These are phyloP conservation scores for Ophiorrhiza pumila DNA, from an alignment of 257 asterid genomes.

Conservation along the genomic window DNA sequence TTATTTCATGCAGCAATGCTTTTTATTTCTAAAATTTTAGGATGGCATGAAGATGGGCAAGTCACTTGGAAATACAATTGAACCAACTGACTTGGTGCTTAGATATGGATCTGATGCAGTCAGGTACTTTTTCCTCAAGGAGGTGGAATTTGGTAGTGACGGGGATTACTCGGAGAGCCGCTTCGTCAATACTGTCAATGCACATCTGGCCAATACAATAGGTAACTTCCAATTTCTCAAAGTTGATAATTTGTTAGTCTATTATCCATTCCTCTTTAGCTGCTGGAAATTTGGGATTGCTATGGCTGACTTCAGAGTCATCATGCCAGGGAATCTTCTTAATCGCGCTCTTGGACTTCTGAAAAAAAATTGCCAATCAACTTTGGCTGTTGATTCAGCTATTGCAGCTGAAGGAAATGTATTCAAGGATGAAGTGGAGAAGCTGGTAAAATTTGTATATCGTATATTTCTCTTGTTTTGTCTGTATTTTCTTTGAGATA, in stretches of 20 bases:
- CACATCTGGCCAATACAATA: conserved; percentile 91
- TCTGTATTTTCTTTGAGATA: background rate
- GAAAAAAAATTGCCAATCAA: conserved; percentile 82
- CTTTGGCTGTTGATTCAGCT: conserved; percentile 63
- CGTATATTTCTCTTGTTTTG: background rate
- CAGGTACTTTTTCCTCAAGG: conserved; percentile 92
- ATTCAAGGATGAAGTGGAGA: conserved; percentile 66
- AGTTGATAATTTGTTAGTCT: conserved; percentile 6
- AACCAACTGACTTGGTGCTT: conserved; percentile 80
- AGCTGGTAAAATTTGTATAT: conserved; percentile 53
- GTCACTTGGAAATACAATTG: conserved; percentile 88
- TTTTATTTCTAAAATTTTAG: conserved; percentile 42
- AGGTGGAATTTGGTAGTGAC: conserved; percentile 89
- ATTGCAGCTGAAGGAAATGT: conserved; percentile 75
- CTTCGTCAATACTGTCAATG: conserved; percentile 75
- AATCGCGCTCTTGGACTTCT: conserved; percentile 94
- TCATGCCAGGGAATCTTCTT: conserved; percentile 80
- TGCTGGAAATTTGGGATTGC: conserved; percentile 7
- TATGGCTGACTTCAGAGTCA: conserved; percentile 7
- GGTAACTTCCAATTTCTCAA: conserved; percentile 43
- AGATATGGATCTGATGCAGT: conserved; percentile 95
- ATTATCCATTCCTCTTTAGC: conserved; percentile 10
- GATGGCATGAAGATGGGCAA: conserved; percentile 99
- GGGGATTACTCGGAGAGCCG: conserved; percentile 98
- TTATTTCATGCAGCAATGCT: conserved; percentile 30